Evolutionary conservation across 495 filamentous ascomycete genomes (phyloP), one percentile per base, ranked within the genome.

Genomic region (Darksidea phi): DNA sequence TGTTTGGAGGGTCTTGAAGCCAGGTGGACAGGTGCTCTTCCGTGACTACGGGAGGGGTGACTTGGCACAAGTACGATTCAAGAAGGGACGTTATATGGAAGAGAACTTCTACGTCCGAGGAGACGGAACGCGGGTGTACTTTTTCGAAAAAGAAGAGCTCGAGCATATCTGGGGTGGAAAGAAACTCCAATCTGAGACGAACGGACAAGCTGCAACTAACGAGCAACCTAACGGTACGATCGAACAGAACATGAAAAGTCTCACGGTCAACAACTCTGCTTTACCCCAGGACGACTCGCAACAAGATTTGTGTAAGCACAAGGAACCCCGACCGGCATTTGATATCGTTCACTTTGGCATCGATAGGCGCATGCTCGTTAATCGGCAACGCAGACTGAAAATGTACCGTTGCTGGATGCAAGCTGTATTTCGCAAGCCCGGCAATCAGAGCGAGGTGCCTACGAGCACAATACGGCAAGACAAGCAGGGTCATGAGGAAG

Each of bases 361-460:
- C 51, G 94, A 98, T 69, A 82, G 88, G 61, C 82, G 95, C 59
- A 77, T 98, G 77, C 78, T 98, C 47, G 92, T 98, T 55, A 98
- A 98, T 71, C 86, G 94, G 43, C 87, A 89, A 57, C 84, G 84
- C 64, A 86, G 90, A 73, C 74, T 97, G 8, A 97, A 97, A 76
- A 98, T 98, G 94, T 97, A 97, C 76, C 86, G 94, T 43, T 96
- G 91, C 77, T 91, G 94, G 94, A 86, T 97, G 72, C 94, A 98
- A 72, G 95, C 89, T 20, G 84, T 86, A 12, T 96, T 97, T 72
- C 78, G 74, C 59, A 98, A 97, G 75, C 82, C 83, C 0, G 64
- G 64, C 5, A n/a, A 23, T 15, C 45, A 36, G 38, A 64, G 56
- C 23, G 56, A 57, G 25, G 56, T 66, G 1, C 13, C 63, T 2